Conservation (phyloP, 169 alveolate genomes). For the Cystoisospora suis region DNA sequence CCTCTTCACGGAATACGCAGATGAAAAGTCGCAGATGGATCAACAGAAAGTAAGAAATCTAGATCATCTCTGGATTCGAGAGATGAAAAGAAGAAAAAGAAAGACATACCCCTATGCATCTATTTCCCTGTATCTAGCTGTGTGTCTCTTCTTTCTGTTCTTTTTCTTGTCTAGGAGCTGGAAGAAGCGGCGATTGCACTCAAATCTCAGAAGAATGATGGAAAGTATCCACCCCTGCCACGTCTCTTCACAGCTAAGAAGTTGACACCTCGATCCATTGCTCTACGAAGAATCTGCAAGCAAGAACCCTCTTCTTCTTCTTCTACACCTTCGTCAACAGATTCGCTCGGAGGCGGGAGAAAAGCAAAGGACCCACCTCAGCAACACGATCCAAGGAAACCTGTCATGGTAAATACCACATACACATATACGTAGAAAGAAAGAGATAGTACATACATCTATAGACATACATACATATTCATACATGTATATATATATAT, state of each 20-base stretch:
- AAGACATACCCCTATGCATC: too few species aligned
- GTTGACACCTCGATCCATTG: background rate
- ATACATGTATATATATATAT: background rate
- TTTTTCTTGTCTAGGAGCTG: background rate
- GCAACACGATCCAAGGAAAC: background rate
- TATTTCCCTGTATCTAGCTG: too few species aligned
- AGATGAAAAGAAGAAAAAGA: too few species aligned
- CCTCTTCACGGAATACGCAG: constrained; percentile 18
- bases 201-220: background rate
- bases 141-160: too few species aligned
- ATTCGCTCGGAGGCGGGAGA: background rate
- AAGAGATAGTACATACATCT: background rate
- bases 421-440: background rate
- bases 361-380: background rate
- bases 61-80: too few species aligned
- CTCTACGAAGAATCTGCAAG: constrained; percentile 26
- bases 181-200: background rate
- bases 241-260: constrained; percentile 6
- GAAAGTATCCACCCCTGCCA: constrained; percentile 13
- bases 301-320: background rate
- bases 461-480: background rate
- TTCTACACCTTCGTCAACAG: too few species aligned
- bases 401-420: background rate
- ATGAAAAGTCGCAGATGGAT: background rate
- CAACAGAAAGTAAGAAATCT: background rate